phyloP scores from a whole-genome alignment of 176 grass and related monocot genomes.

The Saccharum spontaneum region DNA sequence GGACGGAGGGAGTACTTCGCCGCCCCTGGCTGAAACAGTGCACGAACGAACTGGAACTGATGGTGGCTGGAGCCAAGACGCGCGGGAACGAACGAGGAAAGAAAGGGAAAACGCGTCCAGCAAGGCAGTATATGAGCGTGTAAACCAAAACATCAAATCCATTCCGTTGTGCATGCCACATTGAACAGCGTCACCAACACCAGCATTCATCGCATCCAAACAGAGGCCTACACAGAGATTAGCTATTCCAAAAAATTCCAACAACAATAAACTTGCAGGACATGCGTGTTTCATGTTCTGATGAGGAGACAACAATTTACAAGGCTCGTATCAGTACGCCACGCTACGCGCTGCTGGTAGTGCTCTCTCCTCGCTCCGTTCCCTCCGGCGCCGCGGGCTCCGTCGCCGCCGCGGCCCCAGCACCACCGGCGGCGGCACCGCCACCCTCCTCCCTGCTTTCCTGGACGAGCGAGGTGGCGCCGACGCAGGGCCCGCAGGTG shows the following conservation, averaged over 20 bases:
- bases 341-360: background rate
- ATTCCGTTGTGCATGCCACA: background rate
- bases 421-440: too few relatives aligned
- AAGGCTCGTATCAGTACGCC: background rate
- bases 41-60: background rate
- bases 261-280: background rate
- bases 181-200: background rate
- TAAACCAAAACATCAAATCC: slow-evolving; percentile 37
- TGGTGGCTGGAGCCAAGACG: background rate
- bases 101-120: background rate
- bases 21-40: too few relatives aligned
- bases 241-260: background rate
- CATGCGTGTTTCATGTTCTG: background rate
- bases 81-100: background rate
- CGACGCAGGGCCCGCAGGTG: slow-evolving; percentile 61
- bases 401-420: background rate
- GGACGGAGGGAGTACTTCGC: too few relatives aligned
- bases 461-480: background rate
- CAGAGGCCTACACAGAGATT: background rate
- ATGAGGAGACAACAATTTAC: background rate
- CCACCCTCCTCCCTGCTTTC: background rate
- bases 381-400: background rate
- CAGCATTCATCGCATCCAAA: background rate
- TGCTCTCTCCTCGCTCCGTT: background rate
- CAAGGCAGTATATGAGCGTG: too few relatives aligned